phyloP scores from a whole-genome alignment of 1,139 yeast species.

The Eremothecium cymbalariae region DNA sequence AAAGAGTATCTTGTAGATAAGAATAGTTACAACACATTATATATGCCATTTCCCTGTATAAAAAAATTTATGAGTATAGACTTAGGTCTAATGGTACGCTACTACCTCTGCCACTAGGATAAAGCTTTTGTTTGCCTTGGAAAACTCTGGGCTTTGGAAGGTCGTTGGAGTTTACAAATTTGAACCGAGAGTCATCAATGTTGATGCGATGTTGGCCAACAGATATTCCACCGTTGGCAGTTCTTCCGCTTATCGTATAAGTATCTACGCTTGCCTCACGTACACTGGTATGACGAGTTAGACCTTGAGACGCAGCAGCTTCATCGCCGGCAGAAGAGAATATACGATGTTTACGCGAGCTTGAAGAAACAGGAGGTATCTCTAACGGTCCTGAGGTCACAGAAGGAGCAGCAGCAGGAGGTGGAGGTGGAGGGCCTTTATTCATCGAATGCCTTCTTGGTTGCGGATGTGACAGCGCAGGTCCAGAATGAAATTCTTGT shows the following conservation, averaged over 20 bases:
- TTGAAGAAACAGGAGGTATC: slow-evolving; percentile 15
- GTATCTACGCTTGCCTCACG: slow-evolving; percentile 34
- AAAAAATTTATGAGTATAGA: slow-evolving; percentile 22
- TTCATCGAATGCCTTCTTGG: neutral
- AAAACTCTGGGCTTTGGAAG: slow-evolving; percentile 80
- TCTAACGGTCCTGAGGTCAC: slow-evolving; percentile 18
- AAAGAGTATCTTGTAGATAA: neutral
- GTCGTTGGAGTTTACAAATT: slow-evolving; percentile 57
- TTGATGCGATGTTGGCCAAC: slow-evolving; percentile 34
- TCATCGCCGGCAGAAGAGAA: slow-evolving; percentile 23
- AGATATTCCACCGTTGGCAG: slow-evolving; percentile 33
- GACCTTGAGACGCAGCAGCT: slow-evolving; percentile 14
- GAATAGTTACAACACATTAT: slow-evolving; percentile 3
- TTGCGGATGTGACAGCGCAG: neutral
- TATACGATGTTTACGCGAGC: slow-evolving; percentile 26
- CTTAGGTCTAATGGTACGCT: slow-evolving; percentile 79
- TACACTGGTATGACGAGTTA: slow-evolving; percentile 19
- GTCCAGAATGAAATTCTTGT: slow-evolving; percentile 15
- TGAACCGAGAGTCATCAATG: slow-evolving; percentile 71
- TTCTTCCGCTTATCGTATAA: slow-evolving; percentile 29
- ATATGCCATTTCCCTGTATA: too few species aligned
- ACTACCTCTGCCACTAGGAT: slow-evolving; percentile 94
- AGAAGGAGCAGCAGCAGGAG: slow-evolving; percentile 24
- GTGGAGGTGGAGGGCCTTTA: slow-evolving; percentile 24
- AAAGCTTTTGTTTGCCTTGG: slow-evolving; percentile 60